Base-by-base conservation (phyloP, 2,329 filamentous ascomycete genomes). In the Emergomyces orientalis region DNA sequence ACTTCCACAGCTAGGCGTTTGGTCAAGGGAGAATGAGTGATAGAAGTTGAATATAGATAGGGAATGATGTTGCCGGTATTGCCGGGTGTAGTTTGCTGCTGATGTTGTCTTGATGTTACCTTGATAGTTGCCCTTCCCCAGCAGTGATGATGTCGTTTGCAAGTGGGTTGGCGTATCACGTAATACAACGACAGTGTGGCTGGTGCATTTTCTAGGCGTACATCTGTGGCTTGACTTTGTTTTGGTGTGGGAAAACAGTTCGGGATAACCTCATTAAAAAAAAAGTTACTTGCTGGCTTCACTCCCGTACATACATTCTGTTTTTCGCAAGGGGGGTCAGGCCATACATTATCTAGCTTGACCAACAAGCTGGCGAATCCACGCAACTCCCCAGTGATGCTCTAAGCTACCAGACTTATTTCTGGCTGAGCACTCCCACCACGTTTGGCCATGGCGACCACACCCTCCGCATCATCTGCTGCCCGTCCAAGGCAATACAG, bases 401-500 rank as follows among this genome's bases (percentile, higher is more conserved):
- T 22, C 27, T 37, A 54, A 32, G 17, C 45, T 60, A 30, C 19
- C 4, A 27, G 11, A 39, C 30, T 14, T 43, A 27, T 37, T 52
- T 39, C 59, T 39, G 59, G 49, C 49, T 22, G 30, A n/a, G 32
- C 37, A 47, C 41, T 41, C 49, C 58, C 39, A 54, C 63, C 34
- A 39, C 45, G 32, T 25, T 58, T 58, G 63, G 73, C 64, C 65
- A 77, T 77, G 76, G 75, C 74, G 58, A 27, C 65, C 34, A 8
- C 41, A 27, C 27, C 61, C 19, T 54, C 47, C 43, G 3, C 45
- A 14, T 32, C 37, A 25, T 5, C 47, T 65, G 66, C 70, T 56
- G 65, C 71, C 62, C 69, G 68, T 70, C 75, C 75, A 65, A 73
- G 78, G 67, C 77, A 76, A 49, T 96, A 96, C 77, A 88, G 91